phyloP scores from a whole-genome alignment of 441 rosid species.

The Pelargonium exstipulatum region DNA sequence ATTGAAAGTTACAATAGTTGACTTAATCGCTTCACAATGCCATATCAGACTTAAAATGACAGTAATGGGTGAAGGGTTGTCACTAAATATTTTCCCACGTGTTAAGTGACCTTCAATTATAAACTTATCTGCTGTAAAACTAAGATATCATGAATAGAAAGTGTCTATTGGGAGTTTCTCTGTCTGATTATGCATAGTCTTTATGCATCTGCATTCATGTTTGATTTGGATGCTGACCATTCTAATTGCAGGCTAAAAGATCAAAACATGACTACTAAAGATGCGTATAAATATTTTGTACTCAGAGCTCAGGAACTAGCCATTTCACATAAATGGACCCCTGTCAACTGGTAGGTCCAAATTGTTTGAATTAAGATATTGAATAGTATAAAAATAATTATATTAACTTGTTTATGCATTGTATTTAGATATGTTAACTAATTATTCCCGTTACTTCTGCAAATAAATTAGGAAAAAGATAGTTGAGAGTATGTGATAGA shows the following conservation, averaged over 20 bases:
- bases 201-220: not conserved
- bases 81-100: no score
- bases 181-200: not conserved
- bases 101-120: not conserved
- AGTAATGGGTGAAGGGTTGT: no score
- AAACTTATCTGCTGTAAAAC: not conserved
- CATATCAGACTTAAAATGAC: no score
- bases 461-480: not conserved
- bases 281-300: constrained; percentile 79
- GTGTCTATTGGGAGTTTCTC: not conserved
- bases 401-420: not conserved
- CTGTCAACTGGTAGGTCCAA: constrained; percentile 77
- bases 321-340: constrained; percentile 68
- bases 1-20: not conserved
- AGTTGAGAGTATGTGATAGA: not conserved
- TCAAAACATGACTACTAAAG: constrained; percentile 62
- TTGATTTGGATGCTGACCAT: constrained; percentile 20
- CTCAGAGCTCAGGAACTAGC: constrained; percentile 90
- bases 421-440: not conserved
- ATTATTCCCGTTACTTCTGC: not conserved
- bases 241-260: constrained; percentile 58
- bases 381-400: not conserved
- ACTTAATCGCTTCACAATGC: no score
- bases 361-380: not conserved
- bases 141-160: not conserved